A percentile compares a stretch with the other conserved stretches of the same genome.
phyloP scores from a whole-genome alignment of 2,329 filamentous ascomycete species.

The Harringtonia lauricola region DNA sequence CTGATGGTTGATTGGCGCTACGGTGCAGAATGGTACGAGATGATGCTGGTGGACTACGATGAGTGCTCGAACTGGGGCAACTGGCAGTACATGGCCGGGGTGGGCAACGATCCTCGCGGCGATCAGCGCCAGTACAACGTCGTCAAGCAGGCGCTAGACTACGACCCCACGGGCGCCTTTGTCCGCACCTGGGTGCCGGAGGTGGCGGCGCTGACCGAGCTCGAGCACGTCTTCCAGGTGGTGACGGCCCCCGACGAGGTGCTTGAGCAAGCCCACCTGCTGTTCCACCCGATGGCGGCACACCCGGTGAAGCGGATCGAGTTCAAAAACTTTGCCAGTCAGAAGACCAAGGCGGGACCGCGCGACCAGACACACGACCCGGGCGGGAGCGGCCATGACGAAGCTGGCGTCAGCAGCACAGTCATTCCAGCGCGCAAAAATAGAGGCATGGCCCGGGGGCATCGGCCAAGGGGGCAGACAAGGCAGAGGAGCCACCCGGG shows the following conservation, averaged over 20 bases:
- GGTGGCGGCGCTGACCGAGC: conserved; percentile 20
- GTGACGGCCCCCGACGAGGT: conserved; percentile 53
- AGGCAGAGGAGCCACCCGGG: too few relatives aligned
- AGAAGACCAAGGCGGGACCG: neutral
- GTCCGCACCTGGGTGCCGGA: conserved; percentile 66
- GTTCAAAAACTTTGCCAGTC: conserved; percentile 33
- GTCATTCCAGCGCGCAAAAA: too few relatives aligned
- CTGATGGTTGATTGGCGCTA: conserved; percentile 68
- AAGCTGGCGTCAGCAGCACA: too few relatives aligned
- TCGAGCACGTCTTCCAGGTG: conserved; percentile 56
- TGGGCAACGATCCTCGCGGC: conserved; percentile 67
- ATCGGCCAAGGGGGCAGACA: too few relatives aligned
- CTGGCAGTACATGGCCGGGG: conserved; percentile 72
- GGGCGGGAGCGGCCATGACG: too few relatives aligned
- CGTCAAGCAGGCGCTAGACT: conserved; percentile 69
- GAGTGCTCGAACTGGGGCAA: conserved; percentile 69
- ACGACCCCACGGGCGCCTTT: conserved; percentile 59
- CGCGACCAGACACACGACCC: neutral
- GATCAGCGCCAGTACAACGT: conserved; percentile 70
- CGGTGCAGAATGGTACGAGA: conserved; percentile 68
- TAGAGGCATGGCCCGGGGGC: too few relatives aligned
- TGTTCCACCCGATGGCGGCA: conserved; percentile 52
- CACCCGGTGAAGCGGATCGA: conserved; percentile 54
- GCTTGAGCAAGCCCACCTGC: conserved; percentile 43
- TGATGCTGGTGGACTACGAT: conserved; percentile 65